Percentiles rank a stretch among this genome's conserved stretches.
Conservation (phyloP, 352 stramenopile genomes). For the Globisporangium splendens region DNA sequence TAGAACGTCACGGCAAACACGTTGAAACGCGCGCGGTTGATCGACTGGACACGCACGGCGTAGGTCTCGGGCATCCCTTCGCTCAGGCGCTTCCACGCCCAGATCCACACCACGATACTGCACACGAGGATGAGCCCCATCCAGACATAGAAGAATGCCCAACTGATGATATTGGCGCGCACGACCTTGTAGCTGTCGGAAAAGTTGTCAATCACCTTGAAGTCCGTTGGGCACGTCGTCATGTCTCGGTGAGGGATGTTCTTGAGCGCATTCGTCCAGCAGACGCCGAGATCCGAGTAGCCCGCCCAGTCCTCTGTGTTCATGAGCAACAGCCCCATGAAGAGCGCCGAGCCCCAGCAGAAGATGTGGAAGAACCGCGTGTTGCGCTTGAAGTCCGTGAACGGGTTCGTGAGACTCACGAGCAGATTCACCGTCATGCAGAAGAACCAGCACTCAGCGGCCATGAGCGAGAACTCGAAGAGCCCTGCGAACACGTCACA, state of each 20-base stretch:
- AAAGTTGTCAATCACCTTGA: conserved; percentile 70
- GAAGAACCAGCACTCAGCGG: conserved; percentile 87
- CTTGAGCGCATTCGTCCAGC: conserved; percentile 84
- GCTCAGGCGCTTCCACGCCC: conserved; percentile 81
- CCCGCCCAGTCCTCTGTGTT: conserved; percentile 72
- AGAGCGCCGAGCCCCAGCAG: conserved; percentile 62
- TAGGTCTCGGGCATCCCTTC: conserved; percentile 88
- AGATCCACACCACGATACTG: conserved; percentile 81
- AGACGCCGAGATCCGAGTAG: conserved; percentile 83
- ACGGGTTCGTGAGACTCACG: conserved; percentile 87
- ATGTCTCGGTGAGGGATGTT: conserved; percentile 42
- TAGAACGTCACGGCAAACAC: conserved; percentile 87
- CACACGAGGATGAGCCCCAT: conserved; percentile 81
- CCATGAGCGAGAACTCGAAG: conserved; percentile 84
- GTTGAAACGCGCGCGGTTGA: conserved; percentile 86
- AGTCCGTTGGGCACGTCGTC: conserved; percentile 18
- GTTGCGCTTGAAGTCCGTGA: conserved; percentile 89
- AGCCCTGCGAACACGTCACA: conserved; percentile 76
- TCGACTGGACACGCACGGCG: conserved; percentile 79
- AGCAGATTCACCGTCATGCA: conserved; percentile 88
- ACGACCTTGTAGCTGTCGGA: conserved; percentile 61
- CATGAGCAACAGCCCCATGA: conserved; percentile 69
- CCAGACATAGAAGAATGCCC: conserved; percentile 87
- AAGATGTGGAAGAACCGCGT: conserved; percentile 82
- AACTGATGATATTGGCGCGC: conserved; percentile 86